Conservation (phyloP, 2,329 filamentous ascomycete species). For the Cercospora nicotianae region DNA sequence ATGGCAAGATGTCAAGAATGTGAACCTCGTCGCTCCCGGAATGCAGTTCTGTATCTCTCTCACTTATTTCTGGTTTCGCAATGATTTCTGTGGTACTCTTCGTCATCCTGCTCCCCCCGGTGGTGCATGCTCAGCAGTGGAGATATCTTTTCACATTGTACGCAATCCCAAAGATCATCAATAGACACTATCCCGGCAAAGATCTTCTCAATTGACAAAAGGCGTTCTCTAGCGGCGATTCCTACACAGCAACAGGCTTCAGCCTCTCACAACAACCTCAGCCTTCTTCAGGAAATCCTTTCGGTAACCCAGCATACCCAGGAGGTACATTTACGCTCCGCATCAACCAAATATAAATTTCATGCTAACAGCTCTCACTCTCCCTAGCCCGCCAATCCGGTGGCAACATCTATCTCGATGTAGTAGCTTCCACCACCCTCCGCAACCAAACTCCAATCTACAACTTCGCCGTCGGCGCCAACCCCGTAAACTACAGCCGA, state of each 20-base stretch:
- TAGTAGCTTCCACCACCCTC: background rate
- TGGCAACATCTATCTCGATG: slow-evolving; percentile 15
- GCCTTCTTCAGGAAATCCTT: background rate
- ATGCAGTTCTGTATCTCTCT: background rate
- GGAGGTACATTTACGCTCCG: background rate
- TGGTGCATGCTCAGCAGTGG: background rate
- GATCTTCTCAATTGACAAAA: background rate
- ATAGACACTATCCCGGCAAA: background rate
- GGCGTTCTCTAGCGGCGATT: background rate
- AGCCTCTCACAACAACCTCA: background rate
- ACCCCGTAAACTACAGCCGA: slow-evolving; percentile 13
- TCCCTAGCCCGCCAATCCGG: slow-evolving; percentile 8
- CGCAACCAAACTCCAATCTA: slow-evolving; percentile 4
- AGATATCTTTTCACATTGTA: background rate
- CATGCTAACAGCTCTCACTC: background rate
- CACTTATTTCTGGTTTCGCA: background rate
- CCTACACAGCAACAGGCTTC: slow-evolving; percentile 3
- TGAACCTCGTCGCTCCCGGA: background rate
- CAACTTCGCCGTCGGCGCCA: slow-evolving; percentile 12
- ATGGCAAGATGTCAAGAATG: background rate
- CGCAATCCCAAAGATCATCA: background rate
- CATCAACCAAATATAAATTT: background rate
- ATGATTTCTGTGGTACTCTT: background rate
- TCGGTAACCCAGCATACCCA: slow-evolving; percentile 15
- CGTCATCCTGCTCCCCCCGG: background rate